Evolutionary conservation across 148 eudicot genomes (phyloP), one percentile per base, ranked within the genome.

Genomic region (Oxyria digyna): DNA sequence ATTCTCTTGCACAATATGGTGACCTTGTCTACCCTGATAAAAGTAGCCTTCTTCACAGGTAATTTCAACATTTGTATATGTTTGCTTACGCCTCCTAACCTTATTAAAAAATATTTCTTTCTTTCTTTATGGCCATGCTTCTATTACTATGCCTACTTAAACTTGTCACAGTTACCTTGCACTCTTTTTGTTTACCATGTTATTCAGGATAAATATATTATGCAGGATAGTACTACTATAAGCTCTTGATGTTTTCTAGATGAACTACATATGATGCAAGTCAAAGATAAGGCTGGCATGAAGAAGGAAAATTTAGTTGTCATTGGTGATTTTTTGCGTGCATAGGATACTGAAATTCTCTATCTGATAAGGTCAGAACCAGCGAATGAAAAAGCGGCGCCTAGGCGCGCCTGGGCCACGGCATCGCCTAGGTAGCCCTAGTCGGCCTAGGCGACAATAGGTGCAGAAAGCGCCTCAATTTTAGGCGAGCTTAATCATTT

Each of bases 1-100:
- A 78, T 73, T 91, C 97, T 59, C 93, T 94, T 69, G 86, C 99
- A 32, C 99, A 94, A 72, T 94, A 91, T 78, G 97, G 97, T 52
- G 87, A 86, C 71, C 83, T 94, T 71, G 96, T 94, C 77, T 91
- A 88, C 76, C 96, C 84, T 9, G 96, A 88, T 31, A 75, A 73
- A 67, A 83, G 78, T 23, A 94, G 96, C 69, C 63, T 87, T 73
- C 81, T 93, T 45, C 78, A 81, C 70, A 87, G 87, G 98, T 93
- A 87, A 83, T 75, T 13, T 69, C 75, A 67, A 20, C 3, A 10
- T 50, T 50, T 21, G 27, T 21, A 50, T 50, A 4, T 50, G 57
- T 18, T 18, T 50, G 12, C 21, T 50, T 20, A 50, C 4, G 37
- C 3, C 38, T 29, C 37, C 31, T 27, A 10, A 12, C 27, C 27